Evolutionary conservation across 257 asterid species (phyloP).

Genomic region (Rauvolfia tetraphylla): DNA sequence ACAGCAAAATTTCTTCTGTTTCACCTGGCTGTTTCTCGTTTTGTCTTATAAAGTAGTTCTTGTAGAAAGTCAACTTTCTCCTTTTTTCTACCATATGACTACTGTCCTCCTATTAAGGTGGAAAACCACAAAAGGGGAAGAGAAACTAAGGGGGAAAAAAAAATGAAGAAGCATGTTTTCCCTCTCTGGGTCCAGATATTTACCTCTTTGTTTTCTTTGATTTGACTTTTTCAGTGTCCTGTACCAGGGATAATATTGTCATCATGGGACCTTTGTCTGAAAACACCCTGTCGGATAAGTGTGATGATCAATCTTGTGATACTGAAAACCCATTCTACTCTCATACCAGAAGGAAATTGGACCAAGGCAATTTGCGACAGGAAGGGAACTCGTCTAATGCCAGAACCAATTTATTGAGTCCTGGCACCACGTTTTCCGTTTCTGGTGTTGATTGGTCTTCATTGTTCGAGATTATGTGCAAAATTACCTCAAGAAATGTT

Average conservation of each 20-base stretch:
- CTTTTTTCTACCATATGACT: not conserved
- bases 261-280: slow-evolving; percentile 37
- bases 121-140: not conserved
- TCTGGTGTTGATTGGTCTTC: slow-evolving; percentile 50
- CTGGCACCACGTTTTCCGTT: slow-evolving; percentile 32
- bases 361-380: slow-evolving; percentile 29
- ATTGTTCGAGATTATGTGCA: slow-evolving; percentile 57
- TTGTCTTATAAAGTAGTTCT: not conserved
- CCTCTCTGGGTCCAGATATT: slow-evolving; percentile 17
- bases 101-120: not conserved
- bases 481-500: slow-evolving; percentile 35
- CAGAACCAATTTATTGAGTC: slow-evolving; percentile 28
- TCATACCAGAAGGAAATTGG: slow-evolving; percentile 32
- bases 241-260: slow-evolving; percentile 71
- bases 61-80: not conserved
- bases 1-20: not conserved
- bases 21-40: not conserved
- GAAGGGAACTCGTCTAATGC: slow-evolving; percentile 25
- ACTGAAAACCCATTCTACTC: slow-evolving; percentile 27
- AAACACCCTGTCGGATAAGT: slow-evolving; percentile 23
- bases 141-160: not conserved
- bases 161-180: not conserved
- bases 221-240: slow-evolving; percentile 47
- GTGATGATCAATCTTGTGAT: slow-evolving; percentile 33
- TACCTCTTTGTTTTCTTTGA: slow-evolving; percentile 33